Evolutionary conservation across 129 eudicot species (phyloP), one percentile per base, ranked within the genome.

Genomic region (Flaveria brownii): DNA sequence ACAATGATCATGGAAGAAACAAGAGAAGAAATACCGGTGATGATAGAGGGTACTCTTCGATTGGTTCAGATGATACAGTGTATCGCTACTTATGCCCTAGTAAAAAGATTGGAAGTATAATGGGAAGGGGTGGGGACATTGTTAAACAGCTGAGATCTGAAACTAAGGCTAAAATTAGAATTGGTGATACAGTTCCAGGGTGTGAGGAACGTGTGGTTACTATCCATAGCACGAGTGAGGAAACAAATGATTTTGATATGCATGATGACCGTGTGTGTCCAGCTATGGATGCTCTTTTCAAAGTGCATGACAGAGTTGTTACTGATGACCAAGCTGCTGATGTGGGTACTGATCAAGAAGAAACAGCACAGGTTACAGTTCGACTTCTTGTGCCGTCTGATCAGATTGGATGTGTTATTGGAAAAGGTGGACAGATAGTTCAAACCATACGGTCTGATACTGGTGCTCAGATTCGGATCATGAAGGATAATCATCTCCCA

Each of bases 51-150:
- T 74, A 51, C 4, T 84, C 85, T 45, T 67, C 90, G 5, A 87
- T 95, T 68, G 97, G 97, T 42, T 46, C 96, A 0, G 94, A 95
- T 15, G 99, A 95, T 72, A 91, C 99, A 0, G 99, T 95, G 15
- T 95, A 91, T 65, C 96, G 99, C 4, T 95, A 91, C 80, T 74
- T 95, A 83, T 95, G 97, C 55, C 94, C 96, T 12, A 91, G 89
- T 75, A 86, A 75, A 79, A 91, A 88, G 80, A 91, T 95, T 63
- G 99, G 99, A 23, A 95, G 99, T 50, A 89, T 91, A 46, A 89
- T 95, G 82, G 99, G 99, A 71, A 87, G 92, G 83, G 99, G 99
- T 45, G 99, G 99, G 57, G 99, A 91, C 61, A 95, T 95, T 81
- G 89, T 91, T 77, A 95, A 95, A 86, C 96, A 95, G 79, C 59